Conservation (phyloP, 139 green algal genomes). For the Chlamydomonas sp. region DNA sequence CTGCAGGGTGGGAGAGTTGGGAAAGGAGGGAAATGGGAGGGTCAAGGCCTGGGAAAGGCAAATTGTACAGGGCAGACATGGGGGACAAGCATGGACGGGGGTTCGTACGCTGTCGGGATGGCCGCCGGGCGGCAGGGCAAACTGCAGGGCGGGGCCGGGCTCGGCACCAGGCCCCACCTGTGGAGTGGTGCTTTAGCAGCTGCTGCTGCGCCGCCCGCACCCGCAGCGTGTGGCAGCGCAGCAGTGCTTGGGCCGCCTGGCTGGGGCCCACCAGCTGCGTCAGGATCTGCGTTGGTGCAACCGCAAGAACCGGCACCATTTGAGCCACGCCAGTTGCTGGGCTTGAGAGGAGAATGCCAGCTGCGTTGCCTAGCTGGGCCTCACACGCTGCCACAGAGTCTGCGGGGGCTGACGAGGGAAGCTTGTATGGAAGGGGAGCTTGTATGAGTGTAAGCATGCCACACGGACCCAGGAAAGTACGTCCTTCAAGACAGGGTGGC, state of each 20-base stretch:
- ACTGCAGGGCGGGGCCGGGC: no score
- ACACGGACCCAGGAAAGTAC: no score
- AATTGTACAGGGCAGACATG: neutral
- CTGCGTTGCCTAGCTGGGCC: conserved; percentile 25
- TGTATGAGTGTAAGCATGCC: no score
- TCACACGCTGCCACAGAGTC: conserved; percentile 30
- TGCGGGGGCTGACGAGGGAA: neutral
- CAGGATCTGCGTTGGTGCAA: neutral
- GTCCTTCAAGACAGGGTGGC: no score
- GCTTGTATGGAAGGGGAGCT: neutral
- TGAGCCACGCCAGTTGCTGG: no score
- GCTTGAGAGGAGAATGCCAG: no score
- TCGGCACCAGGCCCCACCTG: conserved; percentile 12
- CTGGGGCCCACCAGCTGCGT: conserved; percentile 37
- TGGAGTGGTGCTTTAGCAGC: conserved; percentile 50
- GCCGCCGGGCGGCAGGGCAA: no score
- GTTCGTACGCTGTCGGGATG: no score
- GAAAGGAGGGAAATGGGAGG: no score
- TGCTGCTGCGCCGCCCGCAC: conserved; percentile 28
- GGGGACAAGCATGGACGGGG: neutral
- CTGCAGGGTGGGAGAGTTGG: neutral
- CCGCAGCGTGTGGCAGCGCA: conserved; percentile 51
- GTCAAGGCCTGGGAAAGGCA: neutral
- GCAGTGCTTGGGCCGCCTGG: conserved; percentile 40
- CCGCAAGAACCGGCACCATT: no score